Evolutionary conservation across 345 rosid species (phyloP).

Genomic region (Euphorbia lathyris): DNA sequence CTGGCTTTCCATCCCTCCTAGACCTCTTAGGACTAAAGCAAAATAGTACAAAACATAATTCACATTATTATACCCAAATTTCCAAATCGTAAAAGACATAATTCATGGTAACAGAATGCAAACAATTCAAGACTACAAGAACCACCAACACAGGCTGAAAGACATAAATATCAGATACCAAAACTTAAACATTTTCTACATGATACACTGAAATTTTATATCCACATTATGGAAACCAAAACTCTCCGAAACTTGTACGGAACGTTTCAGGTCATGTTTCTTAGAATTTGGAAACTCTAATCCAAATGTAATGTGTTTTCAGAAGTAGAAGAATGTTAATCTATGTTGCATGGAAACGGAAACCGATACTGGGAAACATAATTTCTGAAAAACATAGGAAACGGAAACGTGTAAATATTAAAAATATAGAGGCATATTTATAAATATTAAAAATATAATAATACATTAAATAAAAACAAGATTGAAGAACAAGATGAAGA

Average conservation of each 20-base stretch:
- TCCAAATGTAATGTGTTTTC: too few relatives aligned
- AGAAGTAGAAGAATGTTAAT: too few relatives aligned
- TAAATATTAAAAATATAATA: too few relatives aligned
- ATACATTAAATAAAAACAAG: too few relatives aligned
- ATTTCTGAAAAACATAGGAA: too few relatives aligned
- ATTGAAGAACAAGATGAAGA: too few relatives aligned
- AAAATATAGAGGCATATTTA: too few relatives aligned
- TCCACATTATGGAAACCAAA: neutral
- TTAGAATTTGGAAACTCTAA: too few relatives aligned
- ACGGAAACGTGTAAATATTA: too few relatives aligned
- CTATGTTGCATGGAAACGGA: too few relatives aligned
- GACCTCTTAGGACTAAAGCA: conserved; percentile 70
- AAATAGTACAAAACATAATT: conserved; percentile 7
- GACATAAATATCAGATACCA: neutral
- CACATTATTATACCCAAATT: neutral
- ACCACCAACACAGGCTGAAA: neutral
- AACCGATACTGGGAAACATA: too few relatives aligned
- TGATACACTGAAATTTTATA: neutral
- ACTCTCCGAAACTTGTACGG: neutral
- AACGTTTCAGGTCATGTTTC: too few relatives aligned
- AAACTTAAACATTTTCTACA: neutral
- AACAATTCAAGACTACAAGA: neutral
- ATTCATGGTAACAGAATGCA: neutral
- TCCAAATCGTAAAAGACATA: neutral
- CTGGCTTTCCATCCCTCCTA: conserved; percentile 69